Conservation (phyloP, 345 rosid genomes). For the Acer yangbiense region DNA sequence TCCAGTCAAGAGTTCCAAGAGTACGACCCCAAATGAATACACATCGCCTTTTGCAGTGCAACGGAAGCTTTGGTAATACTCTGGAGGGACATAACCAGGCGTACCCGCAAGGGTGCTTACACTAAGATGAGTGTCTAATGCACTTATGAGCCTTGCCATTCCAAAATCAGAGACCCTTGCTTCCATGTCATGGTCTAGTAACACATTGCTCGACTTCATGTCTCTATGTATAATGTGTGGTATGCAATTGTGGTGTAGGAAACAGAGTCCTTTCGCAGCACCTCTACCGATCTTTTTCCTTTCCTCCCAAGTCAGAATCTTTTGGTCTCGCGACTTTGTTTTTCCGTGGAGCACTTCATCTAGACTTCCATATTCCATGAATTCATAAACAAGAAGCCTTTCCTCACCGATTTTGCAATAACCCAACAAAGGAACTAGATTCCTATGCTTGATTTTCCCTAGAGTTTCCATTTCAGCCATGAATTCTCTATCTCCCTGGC, state of each 20-base stretch:
- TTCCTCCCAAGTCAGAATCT: slow-evolving; percentile 72
- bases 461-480: slow-evolving; percentile 99
- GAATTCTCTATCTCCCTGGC: slow-evolving; percentile 96
- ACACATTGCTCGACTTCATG: slow-evolving; percentile 94
- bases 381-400: slow-evolving; percentile 90
- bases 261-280: slow-evolving; percentile 92
- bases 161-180: slow-evolving; percentile 96
- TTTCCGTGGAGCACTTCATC: slow-evolving; percentile 93
- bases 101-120: slow-evolving; percentile 97
- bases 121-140: slow-evolving; percentile 91
- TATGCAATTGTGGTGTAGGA: slow-evolving; percentile 93
- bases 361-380: slow-evolving; percentile 88
- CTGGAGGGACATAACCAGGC: slow-evolving; percentile 95
- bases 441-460: slow-evolving; percentile 91
- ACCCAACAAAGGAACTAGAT: slow-evolving; percentile 88
- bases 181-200: slow-evolving; percentile 90
- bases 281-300: slow-evolving; percentile 92
- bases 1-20: slow-evolving; percentile 85
- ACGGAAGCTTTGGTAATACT: slow-evolving; percentile 93
- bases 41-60: slow-evolving; percentile 97
- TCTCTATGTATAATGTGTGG: slow-evolving; percentile 96
- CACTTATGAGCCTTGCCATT: slow-evolving; percentile 96
- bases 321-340: slow-evolving; percentile 49
- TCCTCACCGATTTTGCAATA: slow-evolving; percentile 94
- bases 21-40: slow-evolving; percentile 86